Evolutionary conservation across 176 grass and related monocot genomes (phyloP).

Genomic region (Eragrostis curvula): DNA sequence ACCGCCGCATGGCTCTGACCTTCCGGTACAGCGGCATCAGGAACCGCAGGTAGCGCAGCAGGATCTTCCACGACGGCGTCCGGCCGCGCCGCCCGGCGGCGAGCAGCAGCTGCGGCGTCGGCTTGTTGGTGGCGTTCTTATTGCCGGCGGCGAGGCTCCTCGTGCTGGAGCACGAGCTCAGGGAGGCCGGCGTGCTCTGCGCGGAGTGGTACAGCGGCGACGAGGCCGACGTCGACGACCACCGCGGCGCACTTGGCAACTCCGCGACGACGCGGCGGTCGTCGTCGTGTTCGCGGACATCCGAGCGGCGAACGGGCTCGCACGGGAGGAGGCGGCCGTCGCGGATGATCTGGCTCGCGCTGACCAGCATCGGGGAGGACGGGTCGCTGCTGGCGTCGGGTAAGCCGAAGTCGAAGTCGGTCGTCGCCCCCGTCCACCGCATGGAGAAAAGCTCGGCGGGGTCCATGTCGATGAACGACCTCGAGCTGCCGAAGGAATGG

Average conservation of each 20-base stretch:
- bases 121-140: neutral
- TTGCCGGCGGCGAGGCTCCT: slow-evolving; percentile 3
- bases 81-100: neutral
- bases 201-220: slow-evolving; percentile 71
- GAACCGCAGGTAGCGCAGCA: slow-evolving; percentile 76
- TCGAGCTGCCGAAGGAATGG: slow-evolving; percentile 49
- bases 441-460: slow-evolving; percentile 73
- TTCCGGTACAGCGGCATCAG: slow-evolving; percentile 78
- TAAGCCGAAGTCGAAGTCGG: slow-evolving; percentile 56
- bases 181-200: slow-evolving; percentile 64
- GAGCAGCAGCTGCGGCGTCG: slow-evolving; percentile 10
- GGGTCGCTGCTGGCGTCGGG: neutral
- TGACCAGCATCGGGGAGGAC: slow-evolving; percentile 25
- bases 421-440: slow-evolving; percentile 75
- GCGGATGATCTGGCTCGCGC: slow-evolving; percentile 63
- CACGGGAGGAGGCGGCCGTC: slow-evolving; percentile 55
- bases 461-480: slow-evolving; percentile 86
- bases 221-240: slow-evolving; percentile 21
- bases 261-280: neutral
- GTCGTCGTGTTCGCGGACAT: neutral
- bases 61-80: slow-evolving; percentile 70
- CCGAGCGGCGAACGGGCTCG: slow-evolving; percentile 4
- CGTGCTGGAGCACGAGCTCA: slow-evolving; percentile 38
- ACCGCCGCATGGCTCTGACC: slow-evolving; percentile 47
- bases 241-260: neutral